These are phyloP conservation scores for Parathielavia appendiculata DNA, from an alignment of 495 filamentous ascomycete species.

Conservation along the genomic window DNA sequence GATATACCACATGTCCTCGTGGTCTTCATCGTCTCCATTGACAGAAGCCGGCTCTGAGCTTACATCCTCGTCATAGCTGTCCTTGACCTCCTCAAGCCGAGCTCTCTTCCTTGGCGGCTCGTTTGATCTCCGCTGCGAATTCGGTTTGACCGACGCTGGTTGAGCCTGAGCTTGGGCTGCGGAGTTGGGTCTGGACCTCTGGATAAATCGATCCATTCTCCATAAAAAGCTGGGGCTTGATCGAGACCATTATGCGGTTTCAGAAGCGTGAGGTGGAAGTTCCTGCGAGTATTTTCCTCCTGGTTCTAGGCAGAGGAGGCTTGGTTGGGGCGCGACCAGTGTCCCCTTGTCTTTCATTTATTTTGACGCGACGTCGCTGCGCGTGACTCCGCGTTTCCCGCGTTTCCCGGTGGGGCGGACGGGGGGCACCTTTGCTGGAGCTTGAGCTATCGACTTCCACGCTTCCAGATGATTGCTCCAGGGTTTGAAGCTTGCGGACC, in stretches of 20 bases:
- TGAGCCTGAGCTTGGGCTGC: no score
- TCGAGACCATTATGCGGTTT: neutral
- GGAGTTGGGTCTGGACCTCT: conserved; percentile 16
- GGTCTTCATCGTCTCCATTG: conserved; percentile 1
- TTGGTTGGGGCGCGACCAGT: neutral
- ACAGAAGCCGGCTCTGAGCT: neutral
- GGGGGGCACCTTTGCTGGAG: neutral
- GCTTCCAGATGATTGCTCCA: neutral
- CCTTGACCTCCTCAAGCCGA: conserved; percentile 29
- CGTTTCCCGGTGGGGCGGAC: neutral
- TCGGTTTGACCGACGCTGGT: neutral
- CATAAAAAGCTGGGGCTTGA: neutral
- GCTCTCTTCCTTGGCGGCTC: conserved; percentile 33
- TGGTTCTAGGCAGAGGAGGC: conserved; percentile 10
- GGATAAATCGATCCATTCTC: conserved; percentile 32
- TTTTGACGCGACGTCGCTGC: conserved; percentile 24
- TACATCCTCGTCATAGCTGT: conserved; percentile 26
- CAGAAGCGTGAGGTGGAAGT: neutral
- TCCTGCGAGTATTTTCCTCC: neutral
- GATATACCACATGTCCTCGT: neutral
- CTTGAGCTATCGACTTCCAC: neutral
- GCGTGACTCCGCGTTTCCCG: conserved; percentile 28
- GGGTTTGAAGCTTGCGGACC: neutral
- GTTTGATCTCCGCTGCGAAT: conserved; percentile 14
- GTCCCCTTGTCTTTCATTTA: neutral